Conservation (phyloP, 257 asterid genomes). For the Capsicum pubescens region DNA sequence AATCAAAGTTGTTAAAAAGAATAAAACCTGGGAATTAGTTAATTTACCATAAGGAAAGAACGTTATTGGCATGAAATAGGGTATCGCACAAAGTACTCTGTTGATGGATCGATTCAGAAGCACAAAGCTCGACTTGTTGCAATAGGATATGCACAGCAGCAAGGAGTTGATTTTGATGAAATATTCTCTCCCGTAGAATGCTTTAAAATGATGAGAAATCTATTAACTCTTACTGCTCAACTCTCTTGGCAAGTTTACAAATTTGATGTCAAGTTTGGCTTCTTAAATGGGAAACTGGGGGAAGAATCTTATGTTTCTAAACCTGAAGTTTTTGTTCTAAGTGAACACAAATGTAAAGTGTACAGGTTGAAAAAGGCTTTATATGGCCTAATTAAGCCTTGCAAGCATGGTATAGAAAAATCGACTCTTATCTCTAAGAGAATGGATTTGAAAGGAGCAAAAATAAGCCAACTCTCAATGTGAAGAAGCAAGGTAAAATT, state of each 20-base stretch:
- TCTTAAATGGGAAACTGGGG: not conserved
- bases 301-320: not conserved
- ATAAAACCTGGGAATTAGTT: too few species aligned
- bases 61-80: not conserved
- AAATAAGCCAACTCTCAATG: conserved; percentile 21
- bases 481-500: not conserved
- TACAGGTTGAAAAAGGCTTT: too few species aligned
- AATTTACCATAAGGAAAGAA: not conserved
- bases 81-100: not conserved
- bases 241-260: not conserved
- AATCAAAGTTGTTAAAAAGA: too few species aligned
- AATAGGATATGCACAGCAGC: not conserved
- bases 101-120: conserved; percentile 18
- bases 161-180: not conserved
- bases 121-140: not conserved
- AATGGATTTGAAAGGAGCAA: not conserved
- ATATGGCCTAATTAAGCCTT: not conserved
- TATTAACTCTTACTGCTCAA: not conserved
- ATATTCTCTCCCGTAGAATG: not conserved
- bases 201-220: not conserved
- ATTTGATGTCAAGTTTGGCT: conserved; percentile 17
- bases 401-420: not conserved
- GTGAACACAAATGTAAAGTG: not conserved
- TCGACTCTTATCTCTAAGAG: not conserved
- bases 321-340: not conserved